Conservation (phyloP, 2,329 filamentous ascomycete genomes). For the Fusarium staphyleae region DNA sequence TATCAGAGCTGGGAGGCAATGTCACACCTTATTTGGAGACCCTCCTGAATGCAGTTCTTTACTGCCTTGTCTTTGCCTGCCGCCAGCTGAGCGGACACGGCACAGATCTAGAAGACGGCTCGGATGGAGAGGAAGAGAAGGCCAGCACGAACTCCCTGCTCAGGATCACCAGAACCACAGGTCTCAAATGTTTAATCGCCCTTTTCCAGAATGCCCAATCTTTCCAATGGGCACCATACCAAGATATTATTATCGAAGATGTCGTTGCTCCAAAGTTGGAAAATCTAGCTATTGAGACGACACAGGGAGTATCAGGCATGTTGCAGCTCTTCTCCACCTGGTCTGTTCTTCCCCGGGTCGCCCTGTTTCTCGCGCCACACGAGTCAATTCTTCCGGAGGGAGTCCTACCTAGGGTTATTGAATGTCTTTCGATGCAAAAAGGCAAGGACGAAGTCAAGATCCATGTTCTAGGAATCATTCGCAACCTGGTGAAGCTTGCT, state of each 20-base stretch:
- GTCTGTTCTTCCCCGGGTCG: constrained; percentile 71
- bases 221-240: constrained; percentile 76
- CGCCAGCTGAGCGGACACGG: constrained; percentile 59
- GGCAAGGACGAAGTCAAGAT: constrained; percentile 87
- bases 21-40: constrained; percentile 71
- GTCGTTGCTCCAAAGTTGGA: constrained; percentile 79
- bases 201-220: constrained; percentile 77
- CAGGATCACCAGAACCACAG: constrained; percentile 71
- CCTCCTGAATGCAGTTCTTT: constrained; percentile 79
- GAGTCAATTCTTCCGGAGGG: constrained; percentile 58
- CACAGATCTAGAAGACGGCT: constrained; percentile 46
- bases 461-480: constrained; percentile 79
- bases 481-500: constrained; percentile 69
- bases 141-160: constrained; percentile 63
- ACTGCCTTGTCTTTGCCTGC: constrained; percentile 78
- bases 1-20: constrained; percentile 81
- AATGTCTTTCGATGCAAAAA: constrained; percentile 74
- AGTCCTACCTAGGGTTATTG: constrained; percentile 74
- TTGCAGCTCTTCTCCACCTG: constrained; percentile 83
- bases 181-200: constrained; percentile 82
- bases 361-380: constrained; percentile 67
- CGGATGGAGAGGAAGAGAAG: constrained; percentile 53
- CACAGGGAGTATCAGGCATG: constrained; percentile 85
- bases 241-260: constrained; percentile 74
- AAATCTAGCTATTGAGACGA: constrained; percentile 82